Percentiles rank a stretch among this genome's conserved stretches.
Evolutionary conservation across 2,329 filamentous ascomycete genomes (phyloP).

Genomic region (Hypoxylon sp.): DNA sequence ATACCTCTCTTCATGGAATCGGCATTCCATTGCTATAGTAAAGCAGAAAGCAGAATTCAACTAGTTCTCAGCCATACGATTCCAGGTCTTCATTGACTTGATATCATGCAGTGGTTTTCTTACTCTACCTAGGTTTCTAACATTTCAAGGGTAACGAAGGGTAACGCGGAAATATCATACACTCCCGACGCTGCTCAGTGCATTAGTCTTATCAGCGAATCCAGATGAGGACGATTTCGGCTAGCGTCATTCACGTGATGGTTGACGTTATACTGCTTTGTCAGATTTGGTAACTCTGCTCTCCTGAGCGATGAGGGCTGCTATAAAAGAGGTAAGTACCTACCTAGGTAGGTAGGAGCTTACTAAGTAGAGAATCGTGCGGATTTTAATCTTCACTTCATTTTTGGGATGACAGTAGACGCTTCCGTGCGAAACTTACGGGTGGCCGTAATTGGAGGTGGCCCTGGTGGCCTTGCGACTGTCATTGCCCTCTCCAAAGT

Average conservation of each 20-base stretch:
- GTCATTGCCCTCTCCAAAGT: constrained; percentile 59
- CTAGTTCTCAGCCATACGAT: no score
- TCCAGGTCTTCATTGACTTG: no score
- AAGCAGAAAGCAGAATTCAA: no score
- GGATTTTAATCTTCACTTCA: not conserved
- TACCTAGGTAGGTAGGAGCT: constrained; percentile 11
- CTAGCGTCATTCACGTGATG: constrained; percentile 49
- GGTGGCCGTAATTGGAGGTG: constrained; percentile 46
- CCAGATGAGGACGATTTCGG: constrained; percentile 9
- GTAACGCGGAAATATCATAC: constrained; percentile 16
- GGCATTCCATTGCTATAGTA: no score
- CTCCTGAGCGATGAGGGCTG: not conserved
- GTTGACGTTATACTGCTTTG: constrained; percentile 45
- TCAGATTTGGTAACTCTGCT: constrained; percentile 31
- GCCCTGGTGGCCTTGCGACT: constrained; percentile 52
- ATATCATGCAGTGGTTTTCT: not conserved
- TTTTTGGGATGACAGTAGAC: constrained; percentile 40
- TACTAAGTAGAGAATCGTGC: not conserved
- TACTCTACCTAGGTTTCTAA: not conserved
- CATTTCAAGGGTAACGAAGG: not conserved
- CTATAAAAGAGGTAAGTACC: constrained; percentile 9
- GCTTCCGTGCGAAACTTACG: constrained; percentile 32
- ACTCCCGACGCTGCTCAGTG: constrained; percentile 23
- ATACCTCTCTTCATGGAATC: no score
- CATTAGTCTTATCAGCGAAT: constrained; percentile 23